phyloP scores from a whole-genome alignment of 176 grass and related monocot genomes.

The Themeda triandra region DNA sequence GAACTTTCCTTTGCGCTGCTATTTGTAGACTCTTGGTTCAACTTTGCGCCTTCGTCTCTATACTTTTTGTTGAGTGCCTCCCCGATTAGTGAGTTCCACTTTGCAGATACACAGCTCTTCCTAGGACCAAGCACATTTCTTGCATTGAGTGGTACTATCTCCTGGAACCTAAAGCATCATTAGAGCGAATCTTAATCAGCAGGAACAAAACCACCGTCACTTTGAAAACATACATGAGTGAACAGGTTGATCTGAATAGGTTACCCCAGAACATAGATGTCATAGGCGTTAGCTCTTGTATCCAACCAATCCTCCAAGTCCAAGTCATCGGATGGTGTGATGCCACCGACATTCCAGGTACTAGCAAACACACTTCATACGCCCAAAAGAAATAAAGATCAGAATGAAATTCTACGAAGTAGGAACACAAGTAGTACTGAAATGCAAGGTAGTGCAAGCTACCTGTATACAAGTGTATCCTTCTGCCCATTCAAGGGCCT shows the following conservation, averaged over 20 bases:
- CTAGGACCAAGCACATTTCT: slow-evolving; percentile 88
- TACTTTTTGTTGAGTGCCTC: slow-evolving; percentile 58
- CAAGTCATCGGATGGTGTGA: slow-evolving; percentile 59
- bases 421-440: slow-evolving; percentile 22
- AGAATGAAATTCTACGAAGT: slow-evolving; percentile 15
- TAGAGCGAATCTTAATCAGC: slow-evolving; percentile 20
- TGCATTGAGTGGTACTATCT: slow-evolving; percentile 80
- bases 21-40: slow-evolving; percentile 32
- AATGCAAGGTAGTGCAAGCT: slow-evolving; percentile 2
- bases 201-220: not conserved
- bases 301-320: slow-evolving; percentile 92
- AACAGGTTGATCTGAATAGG: not conserved
- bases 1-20: slow-evolving; percentile 25
- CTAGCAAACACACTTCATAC: slow-evolving; percentile 70
- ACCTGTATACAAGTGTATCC: slow-evolving; percentile 74
- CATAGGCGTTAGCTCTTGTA: slow-evolving; percentile 46
- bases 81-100: slow-evolving; percentile 78
- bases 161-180: slow-evolving; percentile 73
- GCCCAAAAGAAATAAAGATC: not conserved
- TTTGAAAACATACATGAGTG: not conserved
- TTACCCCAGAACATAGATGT: slow-evolving; percentile 97
- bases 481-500: slow-evolving; percentile 30
- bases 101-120: slow-evolving; percentile 55
- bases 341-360: slow-evolving; percentile 92
- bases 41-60: not conserved